Evolutionary conservation across 2,329 filamentous ascomycete species (phyloP).

Genomic region (Trematosphaeria pertusa): DNA sequence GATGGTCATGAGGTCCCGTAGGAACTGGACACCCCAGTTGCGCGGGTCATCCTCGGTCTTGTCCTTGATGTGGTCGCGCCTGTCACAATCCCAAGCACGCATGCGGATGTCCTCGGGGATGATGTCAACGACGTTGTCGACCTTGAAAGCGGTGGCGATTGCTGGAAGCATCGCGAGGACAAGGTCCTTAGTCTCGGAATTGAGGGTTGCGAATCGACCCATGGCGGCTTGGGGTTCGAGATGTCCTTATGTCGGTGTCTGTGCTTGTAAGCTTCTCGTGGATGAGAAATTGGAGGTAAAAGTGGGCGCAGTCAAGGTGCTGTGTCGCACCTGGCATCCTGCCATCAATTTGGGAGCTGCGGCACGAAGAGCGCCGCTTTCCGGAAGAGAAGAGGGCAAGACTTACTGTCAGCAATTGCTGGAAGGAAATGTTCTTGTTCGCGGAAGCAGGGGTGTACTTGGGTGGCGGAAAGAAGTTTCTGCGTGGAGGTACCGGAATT

Average conservation of each 20-base stretch:
- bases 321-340: too few species aligned
- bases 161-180: slow-evolving; percentile 40
- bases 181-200: slow-evolving; percentile 39
- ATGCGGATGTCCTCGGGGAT: slow-evolving; percentile 46
- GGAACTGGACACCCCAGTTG: slow-evolving; percentile 47
- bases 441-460: too few species aligned
- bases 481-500: too few species aligned
- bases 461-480: too few species aligned
- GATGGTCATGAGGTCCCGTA: slow-evolving; percentile 42
- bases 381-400: too few species aligned
- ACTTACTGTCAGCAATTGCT: too few species aligned
- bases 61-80: slow-evolving; percentile 42
- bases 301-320: too few species aligned
- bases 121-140: slow-evolving; percentile 31
- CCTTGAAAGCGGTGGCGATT: slow-evolving; percentile 32
- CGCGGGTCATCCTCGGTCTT: slow-evolving; percentile 43
- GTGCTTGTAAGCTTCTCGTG: not conserved
- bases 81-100: slow-evolving; percentile 45
- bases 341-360: too few species aligned
- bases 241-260: not conserved
- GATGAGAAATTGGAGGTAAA: too few species aligned
- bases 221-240: slow-evolving; percentile 19
- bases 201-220: slow-evolving; percentile 43
- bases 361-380: too few species aligned
- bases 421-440: too few species aligned